phyloP scores from a whole-genome alignment of 208 protist genomes.

The Leishmania martiniquensis region DNA sequence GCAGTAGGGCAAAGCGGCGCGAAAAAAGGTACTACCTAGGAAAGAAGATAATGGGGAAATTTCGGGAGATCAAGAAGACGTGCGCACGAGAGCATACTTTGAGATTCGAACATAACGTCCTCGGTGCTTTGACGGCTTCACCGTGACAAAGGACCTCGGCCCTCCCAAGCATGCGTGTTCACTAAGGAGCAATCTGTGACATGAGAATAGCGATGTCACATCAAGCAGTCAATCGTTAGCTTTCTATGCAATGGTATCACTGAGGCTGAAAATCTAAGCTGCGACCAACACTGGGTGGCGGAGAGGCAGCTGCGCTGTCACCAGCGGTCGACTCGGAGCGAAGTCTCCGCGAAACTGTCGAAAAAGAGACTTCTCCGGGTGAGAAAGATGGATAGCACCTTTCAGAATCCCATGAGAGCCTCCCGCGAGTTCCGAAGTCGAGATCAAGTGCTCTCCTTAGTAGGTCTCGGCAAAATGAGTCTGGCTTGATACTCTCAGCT shows the following conservation, averaged over 20 bases:
- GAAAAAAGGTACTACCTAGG: background rate
- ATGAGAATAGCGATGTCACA: background rate
- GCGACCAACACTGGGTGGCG: conserved; percentile 56
- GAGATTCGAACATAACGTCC: background rate
- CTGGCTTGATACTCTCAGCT: conserved; percentile 81
- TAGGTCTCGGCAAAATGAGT: conserved; percentile 87
- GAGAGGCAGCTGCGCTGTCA: conserved; percentile 51
- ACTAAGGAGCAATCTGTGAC: background rate
- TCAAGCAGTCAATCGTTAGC: conserved; percentile 1
- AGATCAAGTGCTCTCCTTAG: conserved; percentile 74
- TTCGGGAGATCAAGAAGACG: background rate
- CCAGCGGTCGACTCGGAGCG: conserved; percentile 52
- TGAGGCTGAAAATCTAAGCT: conserved; percentile 55
- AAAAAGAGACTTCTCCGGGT: conserved; percentile 75
- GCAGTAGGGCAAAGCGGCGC: background rate
- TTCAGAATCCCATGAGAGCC: conserved; percentile 42
- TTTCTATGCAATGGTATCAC: conserved; percentile 1
- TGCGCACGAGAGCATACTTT: background rate
- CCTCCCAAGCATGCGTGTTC: background rate
- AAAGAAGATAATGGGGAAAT: background rate
- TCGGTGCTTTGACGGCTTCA: background rate
- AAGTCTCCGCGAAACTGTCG: conserved; percentile 55
- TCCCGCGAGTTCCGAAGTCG: conserved; percentile 59
- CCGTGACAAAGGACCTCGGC: background rate
- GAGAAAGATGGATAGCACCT: conserved; percentile 37